A percentile compares a stretch with the other conserved stretches of the same genome.
phyloP scores from a whole-genome alignment of 148 eudicot genomes.

The Vaccinium vitisidaea region DNA sequence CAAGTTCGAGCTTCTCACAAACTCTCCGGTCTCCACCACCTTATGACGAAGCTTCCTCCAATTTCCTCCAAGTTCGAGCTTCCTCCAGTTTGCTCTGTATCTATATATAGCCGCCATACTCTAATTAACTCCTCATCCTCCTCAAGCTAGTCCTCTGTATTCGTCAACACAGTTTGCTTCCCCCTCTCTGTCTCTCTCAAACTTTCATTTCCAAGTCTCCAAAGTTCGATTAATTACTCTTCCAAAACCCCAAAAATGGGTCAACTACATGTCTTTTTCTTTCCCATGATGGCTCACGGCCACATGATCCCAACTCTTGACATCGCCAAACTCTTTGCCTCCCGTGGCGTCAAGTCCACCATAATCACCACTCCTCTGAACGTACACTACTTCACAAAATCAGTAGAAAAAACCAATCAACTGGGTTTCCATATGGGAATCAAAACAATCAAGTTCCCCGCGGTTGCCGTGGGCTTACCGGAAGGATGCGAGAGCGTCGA shows the following conservation, averaged over 20 bases:
- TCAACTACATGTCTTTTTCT: constrained; percentile 44
- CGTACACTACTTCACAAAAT: constrained; percentile 27
- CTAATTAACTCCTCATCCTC: no score
- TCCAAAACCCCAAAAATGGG: background rate
- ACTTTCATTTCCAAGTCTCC: background rate
- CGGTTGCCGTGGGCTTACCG: constrained; percentile 41
- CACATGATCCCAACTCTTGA: constrained; percentile 57
- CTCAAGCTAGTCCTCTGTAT: no score
- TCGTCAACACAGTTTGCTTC: no score
- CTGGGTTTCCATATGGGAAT: constrained; percentile 12
- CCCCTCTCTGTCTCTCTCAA: background rate
- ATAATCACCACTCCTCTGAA: constrained; percentile 50
- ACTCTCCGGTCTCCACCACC: no score
- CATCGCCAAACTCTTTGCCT: constrained; percentile 49
- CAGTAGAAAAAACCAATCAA: constrained; percentile 15
- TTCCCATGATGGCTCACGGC: constrained; percentile 55
- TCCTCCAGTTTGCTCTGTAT: no score
- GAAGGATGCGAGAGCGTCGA: constrained; percentile 35
- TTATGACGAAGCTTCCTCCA: no score
- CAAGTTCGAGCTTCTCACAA: no score
- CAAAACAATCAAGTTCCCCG: constrained; percentile 28
- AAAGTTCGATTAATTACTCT: background rate
- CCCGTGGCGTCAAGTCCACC: constrained; percentile 22
- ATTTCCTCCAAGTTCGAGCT: no score
- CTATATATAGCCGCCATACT: no score